These are phyloP conservation scores for Xylaria sp. DNA, from an alignment of 2,329 filamentous ascomycete species.

Conservation along the genomic window DNA sequence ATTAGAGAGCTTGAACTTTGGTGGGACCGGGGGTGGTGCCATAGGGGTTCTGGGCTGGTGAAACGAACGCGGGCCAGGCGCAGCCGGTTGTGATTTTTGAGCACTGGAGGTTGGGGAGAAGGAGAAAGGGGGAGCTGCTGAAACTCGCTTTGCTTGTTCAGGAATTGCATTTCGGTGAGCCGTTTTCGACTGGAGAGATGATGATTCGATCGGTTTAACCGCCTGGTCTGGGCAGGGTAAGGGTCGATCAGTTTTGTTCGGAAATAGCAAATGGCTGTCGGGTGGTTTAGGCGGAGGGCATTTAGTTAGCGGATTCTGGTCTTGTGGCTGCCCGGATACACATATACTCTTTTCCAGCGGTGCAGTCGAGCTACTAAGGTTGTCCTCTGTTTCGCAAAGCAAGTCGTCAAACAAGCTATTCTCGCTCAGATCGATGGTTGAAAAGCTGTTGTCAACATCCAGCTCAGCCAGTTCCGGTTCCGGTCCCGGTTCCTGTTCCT, in stretches of 20 bases:
- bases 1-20: constrained; percentile 43
- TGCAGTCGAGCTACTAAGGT: not conserved
- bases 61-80: constrained; percentile 30
- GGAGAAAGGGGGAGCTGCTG: not conserved
- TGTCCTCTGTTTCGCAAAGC: constrained; percentile 13
- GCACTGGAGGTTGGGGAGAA: constrained; percentile 18
- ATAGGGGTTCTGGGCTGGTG: constrained; percentile 41
- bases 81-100: constrained; percentile 19
- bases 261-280: constrained; percentile 2
- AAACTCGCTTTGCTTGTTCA: constrained; percentile 3
- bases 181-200: constrained; percentile 2
- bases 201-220: not conserved
- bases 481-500: too few relatives aligned
- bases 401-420: constrained; percentile 30
- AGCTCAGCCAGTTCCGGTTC: not conserved
- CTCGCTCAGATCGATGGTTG: constrained; percentile 28
- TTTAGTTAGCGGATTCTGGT: constrained; percentile 15
- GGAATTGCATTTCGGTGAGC: not conserved
- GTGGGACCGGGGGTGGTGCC: constrained; percentile 44
- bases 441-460: constrained; percentile 21
- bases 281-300: constrained; percentile 23
- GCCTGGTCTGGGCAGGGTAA: not conserved
- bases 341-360: not conserved
- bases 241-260: constrained; percentile 4
- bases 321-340: constrained; percentile 9